Evolutionary conservation across 495 filamentous ascomycete species (phyloP).

Genomic region (Aspergillus heteromorphus): DNA sequence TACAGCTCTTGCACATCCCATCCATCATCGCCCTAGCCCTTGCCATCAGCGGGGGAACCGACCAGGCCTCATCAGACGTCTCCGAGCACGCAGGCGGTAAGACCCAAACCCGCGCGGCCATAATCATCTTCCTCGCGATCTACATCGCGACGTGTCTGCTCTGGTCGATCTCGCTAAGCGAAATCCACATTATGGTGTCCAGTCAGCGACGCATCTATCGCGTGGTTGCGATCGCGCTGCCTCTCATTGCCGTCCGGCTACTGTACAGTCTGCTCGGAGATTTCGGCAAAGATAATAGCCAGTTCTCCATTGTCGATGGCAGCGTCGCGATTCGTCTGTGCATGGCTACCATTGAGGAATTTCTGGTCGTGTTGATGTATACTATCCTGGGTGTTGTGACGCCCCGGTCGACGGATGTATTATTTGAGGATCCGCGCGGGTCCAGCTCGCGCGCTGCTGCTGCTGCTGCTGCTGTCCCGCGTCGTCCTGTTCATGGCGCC

Average conservation of each 20-base stretch:
- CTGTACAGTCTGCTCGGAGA: conserved; percentile 14
- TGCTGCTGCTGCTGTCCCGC: too few species aligned
- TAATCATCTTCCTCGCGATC: conserved; percentile 11
- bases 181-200: conserved; percentile 5
- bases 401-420: neutral
- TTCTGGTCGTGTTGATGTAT: conserved; percentile 15
- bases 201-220: conserved; percentile 11
- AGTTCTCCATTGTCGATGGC: conserved; percentile 12
- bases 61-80: conserved; percentile 9
- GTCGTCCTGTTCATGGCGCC: too few species aligned
- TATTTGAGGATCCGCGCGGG: too few species aligned
- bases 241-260: conserved; percentile 9
- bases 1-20: conserved; percentile 16
- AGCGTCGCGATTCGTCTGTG: conserved; percentile 5
- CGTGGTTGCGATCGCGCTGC: conserved; percentile 10
- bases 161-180: conserved; percentile 5
- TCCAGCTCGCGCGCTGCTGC: too few species aligned
- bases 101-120: conserved; percentile 7
- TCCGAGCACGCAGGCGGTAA: conserved; percentile 8
- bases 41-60: conserved; percentile 13
- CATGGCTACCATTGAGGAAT: conserved; percentile 18
- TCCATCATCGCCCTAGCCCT: conserved; percentile 13
- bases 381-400: conserved; percentile 11
- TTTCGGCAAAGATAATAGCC: conserved; percentile 4
- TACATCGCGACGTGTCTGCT: conserved; percentile 6